Conservation (phyloP, 768 basidiomycete species). For the Xerocomus brunneocitrinus region DNA sequence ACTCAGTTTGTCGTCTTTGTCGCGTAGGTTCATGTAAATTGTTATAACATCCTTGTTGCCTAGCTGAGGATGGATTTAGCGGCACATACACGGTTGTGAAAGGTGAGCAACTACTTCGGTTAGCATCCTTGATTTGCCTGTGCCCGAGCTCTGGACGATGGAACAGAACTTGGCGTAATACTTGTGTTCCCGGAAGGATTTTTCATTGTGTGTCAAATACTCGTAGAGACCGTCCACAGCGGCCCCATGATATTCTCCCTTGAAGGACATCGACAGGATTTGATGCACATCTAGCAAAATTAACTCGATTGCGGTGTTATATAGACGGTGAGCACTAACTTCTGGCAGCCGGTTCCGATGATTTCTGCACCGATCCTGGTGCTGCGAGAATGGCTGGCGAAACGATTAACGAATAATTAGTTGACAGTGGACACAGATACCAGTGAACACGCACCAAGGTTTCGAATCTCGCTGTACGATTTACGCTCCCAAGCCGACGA, state of each 20-base stretch:
- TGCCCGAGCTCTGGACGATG: conserved; percentile 10
- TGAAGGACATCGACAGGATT: neutral
- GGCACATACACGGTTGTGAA: neutral
- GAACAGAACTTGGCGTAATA: too few species aligned
- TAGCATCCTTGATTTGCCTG: conserved; percentile 11
- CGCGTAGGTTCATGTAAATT: too few species aligned
- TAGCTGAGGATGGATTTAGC: neutral
- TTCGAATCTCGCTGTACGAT: neutral
- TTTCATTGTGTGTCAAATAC: conserved; percentile 4
- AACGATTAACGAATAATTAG: neutral
- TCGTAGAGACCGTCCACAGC: conserved; percentile 4
- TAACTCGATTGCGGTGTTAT: neutral
- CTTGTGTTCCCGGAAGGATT: neutral
- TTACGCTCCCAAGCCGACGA: neutral
- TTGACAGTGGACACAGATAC: neutral
- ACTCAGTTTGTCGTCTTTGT: too few species aligned
- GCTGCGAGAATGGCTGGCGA: neutral
- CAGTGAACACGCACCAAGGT: neutral
- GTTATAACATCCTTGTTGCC: neutral
- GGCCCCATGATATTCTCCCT: neutral
- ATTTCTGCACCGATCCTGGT: neutral
- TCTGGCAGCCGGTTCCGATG: neutral
- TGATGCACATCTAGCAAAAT: neutral
- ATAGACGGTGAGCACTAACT: neutral
- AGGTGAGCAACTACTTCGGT: neutral